Base-by-base conservation (phyloP, 352 stramenopile genomes). In the Phytophthora tentaculata region DNA sequence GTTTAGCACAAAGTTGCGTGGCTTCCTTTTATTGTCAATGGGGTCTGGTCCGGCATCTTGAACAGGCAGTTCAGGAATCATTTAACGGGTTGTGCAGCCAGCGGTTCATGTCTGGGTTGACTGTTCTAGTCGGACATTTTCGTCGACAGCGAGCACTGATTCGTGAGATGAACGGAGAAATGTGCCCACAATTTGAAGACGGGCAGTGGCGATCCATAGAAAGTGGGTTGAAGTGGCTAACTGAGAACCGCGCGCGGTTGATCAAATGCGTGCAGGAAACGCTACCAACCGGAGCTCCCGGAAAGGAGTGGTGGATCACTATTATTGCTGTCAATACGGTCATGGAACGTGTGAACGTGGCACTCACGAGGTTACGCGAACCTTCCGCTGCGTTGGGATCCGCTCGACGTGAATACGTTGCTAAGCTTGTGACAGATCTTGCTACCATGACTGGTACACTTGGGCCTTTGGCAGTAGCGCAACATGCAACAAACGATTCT, bases 231-330 rank as follows among this genome's bases (percentile, higher is more conserved):
- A 48, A 62, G n/a, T 77, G 69, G 64, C 58, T 74, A 32, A 49
- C 35, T 22, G 37, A 43, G 10, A 60, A 77, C 14, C 59, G 66
- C 19, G 60, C 17, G 16, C 65, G 69, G 19, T 32, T 77, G 35
- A 45, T 53, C 7, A 59, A 64, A 10, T 62, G 63, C 37, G 17
- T 68, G 7, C 56, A 74, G 29, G 59, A 77, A 37, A 52, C 44
- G 2, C 56, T 60, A 35, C 48, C 56, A 19, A 43, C 49, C 32
- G 56, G 50, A 39, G 59, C 64, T 16, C 64, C 64, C 12, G 64
- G 69, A 32, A 67, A 66, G 32, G 64, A 77, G 16, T 77, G 69
- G 69, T 77, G 69, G 69, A 24, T 77, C 55, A 77, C 52, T 22
- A 55, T 74, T 23, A 35, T 74, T 35, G 69, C 66, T 54, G 69